Percentiles rank a stretch among this genome's conserved stretches.
Evolutionary conservation across 805 yeast species (phyloP).

Genomic region (Zygosaccharomyces pseudorouxii): DNA sequence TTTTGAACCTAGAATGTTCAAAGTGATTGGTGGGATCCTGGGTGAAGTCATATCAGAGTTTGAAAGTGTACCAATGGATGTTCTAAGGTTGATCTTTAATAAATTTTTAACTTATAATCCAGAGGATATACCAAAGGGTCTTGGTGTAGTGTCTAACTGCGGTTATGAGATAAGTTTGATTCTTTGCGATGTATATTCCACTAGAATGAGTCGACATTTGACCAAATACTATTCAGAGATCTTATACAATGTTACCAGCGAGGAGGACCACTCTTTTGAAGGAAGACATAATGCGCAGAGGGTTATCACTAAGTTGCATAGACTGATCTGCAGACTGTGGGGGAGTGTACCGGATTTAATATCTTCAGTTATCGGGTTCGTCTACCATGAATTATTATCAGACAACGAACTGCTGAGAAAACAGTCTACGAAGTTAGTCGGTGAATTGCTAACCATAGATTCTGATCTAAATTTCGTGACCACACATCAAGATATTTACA

Average conservation of each 20-base stretch:
- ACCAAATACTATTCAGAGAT: slow-evolving; percentile 78
- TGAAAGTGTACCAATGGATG: slow-evolving; percentile 55
- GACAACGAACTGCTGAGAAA: slow-evolving; percentile 58
- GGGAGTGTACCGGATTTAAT: slow-evolving; percentile 68
- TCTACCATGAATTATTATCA: slow-evolving; percentile 76
- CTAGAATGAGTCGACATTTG: slow-evolving; percentile 67
- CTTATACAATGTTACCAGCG: slow-evolving; percentile 46
- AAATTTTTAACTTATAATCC: slow-evolving; percentile 46
- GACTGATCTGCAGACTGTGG: slow-evolving; percentile 66
- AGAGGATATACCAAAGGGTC: slow-evolving; percentile 28
- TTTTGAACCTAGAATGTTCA: slow-evolving; percentile 52
- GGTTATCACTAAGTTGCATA: slow-evolving; percentile 58
- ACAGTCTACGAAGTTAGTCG: slow-evolving; percentile 70
- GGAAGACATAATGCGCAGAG: slow-evolving; percentile 20
- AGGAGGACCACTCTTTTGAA: slow-evolving; percentile 19
- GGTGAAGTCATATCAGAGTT: slow-evolving; percentile 71
- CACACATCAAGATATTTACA: slow-evolving; percentile 57
- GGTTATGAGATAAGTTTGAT: slow-evolving; percentile 62
- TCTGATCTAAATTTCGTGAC: slow-evolving; percentile 54
- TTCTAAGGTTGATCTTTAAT: slow-evolving; percentile 59
- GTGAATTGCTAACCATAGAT: slow-evolving; percentile 50
- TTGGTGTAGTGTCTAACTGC: slow-evolving; percentile 39
- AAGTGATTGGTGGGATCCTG: slow-evolving; percentile 63
- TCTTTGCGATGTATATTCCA: slow-evolving; percentile 66
- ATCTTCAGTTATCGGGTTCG: slow-evolving; percentile 67